phyloP scores from a whole-genome alignment of 148 eudicot species.

The Cornus controversa region DNA sequence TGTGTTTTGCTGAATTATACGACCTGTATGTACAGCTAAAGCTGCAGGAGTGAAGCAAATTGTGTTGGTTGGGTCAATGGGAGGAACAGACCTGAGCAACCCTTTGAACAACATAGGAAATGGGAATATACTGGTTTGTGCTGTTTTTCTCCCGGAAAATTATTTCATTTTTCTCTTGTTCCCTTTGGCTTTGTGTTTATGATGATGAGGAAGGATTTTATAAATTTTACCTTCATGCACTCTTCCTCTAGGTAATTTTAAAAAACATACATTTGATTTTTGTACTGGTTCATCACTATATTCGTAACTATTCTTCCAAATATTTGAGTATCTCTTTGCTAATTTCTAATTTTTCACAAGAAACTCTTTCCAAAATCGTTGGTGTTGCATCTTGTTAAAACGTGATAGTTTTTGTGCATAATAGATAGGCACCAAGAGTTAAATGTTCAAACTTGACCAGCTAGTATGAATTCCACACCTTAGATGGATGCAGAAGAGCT shows the following conservation, averaged over 20 bases:
- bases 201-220: neutral
- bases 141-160: neutral
- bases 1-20: slow-evolving; percentile 11
- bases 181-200: neutral
- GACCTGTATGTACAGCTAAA: slow-evolving; percentile 60
- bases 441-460: neutral
- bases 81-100: slow-evolving; percentile 80
- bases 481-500: neutral
- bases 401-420: neutral
- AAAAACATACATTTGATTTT: neutral
- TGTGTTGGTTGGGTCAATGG: slow-evolving; percentile 97
- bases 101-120: slow-evolving; percentile 84
- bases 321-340: neutral
- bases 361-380: neutral
- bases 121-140: slow-evolving; percentile 86
- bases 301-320: neutral
- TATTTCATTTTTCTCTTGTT: neutral
- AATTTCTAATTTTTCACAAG: neutral
- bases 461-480: neutral
- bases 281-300: too few relatives aligned
- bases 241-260: neutral
- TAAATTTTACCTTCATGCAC: neutral
- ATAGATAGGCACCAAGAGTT: neutral
- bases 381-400: neutral
- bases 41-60: slow-evolving; percentile 98